phyloP scores from a whole-genome alignment of 192 early-diverging fungal species.

The Coemansia erecta region DNA sequence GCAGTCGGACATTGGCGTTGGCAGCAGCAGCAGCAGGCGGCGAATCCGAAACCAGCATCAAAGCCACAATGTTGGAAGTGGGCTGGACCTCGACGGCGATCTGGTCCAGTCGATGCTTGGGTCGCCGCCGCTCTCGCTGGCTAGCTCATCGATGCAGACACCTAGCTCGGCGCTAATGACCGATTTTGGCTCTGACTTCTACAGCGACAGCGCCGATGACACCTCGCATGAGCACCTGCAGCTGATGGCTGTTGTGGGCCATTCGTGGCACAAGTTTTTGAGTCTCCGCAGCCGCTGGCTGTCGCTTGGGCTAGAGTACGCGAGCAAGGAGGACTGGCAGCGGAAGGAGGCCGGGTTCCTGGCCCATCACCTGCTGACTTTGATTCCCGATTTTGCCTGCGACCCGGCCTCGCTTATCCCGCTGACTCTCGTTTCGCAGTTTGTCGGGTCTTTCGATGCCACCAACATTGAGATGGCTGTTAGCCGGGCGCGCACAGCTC shows the following conservation, averaged over 20 bases:
- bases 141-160: slow-evolving; percentile 21
- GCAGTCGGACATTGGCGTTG: neutral
- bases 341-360: slow-evolving; percentile 28
- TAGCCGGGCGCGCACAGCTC: slow-evolving; percentile 12
- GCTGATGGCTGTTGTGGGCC: slow-evolving; percentile 31
- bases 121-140: slow-evolving; percentile 16
- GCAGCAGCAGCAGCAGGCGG: neutral
- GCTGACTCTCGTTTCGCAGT: slow-evolving; percentile 26
- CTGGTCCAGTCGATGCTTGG: neutral
- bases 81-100: neutral
- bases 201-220: slow-evolving; percentile 23
- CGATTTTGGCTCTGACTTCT: slow-evolving; percentile 31
- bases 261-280: slow-evolving; percentile 52
- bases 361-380: slow-evolving; percentile 31
- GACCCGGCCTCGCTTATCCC: slow-evolving; percentile 5
- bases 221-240: slow-evolving; percentile 11
- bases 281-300: slow-evolving; percentile 33
- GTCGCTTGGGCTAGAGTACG: slow-evolving; percentile 41
- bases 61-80: neutral
- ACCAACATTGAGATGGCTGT: slow-evolving; percentile 35
- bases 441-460: slow-evolving; percentile 32
- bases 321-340: slow-evolving; percentile 40
- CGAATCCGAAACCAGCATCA: neutral
- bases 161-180: slow-evolving; percentile 18
- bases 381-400: slow-evolving; percentile 13